These are phyloP conservation scores for Rhizoclosmatium sp. DNA, from an alignment of 192 early-diverging fungal genomes.

Conservation along the genomic window DNA sequence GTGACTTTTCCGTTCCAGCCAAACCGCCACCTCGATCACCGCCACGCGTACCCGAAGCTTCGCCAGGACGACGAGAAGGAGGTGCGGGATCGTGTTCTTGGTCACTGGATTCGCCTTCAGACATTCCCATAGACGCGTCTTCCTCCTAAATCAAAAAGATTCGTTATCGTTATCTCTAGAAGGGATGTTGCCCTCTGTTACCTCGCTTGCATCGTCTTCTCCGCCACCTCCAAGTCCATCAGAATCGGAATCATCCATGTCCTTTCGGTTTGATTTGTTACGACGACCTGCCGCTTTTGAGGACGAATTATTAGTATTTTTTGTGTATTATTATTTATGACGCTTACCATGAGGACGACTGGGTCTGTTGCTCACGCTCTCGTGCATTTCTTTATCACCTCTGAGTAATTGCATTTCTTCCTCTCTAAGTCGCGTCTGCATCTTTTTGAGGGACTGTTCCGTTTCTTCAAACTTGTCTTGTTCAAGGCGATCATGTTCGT, in stretches of 20 bases:
- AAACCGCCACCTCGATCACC: constrained; percentile 23
- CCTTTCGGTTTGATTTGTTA: neutral
- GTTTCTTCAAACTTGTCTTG: constrained; percentile 66
- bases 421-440: constrained; percentile 61
- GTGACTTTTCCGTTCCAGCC: constrained; percentile 3
- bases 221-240: constrained; percentile 3
- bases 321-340: neutral
- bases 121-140: neutral
- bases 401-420: constrained; percentile 60
- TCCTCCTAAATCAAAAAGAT: neutral
- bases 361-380: constrained; percentile 9
- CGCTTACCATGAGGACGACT: constrained; percentile 35
- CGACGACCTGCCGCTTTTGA: constrained; percentile 8
- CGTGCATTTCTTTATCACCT: constrained; percentile 57
- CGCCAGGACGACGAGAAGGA: neutral
- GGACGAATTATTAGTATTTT: neutral
- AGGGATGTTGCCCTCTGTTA: neutral
- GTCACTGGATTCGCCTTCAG: neutral
- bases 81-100: neutral
- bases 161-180: neutral
- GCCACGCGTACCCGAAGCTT: neutral
- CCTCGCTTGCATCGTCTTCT: constrained; percentile 13
- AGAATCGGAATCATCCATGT: constrained; percentile 24
- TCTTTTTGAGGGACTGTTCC: constrained; percentile 53
- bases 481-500: constrained; percentile 59